Base-by-base conservation (phyloP, 495 filamentous ascomycete genomes). In the Symbiotaphrina buchneri region DNA sequence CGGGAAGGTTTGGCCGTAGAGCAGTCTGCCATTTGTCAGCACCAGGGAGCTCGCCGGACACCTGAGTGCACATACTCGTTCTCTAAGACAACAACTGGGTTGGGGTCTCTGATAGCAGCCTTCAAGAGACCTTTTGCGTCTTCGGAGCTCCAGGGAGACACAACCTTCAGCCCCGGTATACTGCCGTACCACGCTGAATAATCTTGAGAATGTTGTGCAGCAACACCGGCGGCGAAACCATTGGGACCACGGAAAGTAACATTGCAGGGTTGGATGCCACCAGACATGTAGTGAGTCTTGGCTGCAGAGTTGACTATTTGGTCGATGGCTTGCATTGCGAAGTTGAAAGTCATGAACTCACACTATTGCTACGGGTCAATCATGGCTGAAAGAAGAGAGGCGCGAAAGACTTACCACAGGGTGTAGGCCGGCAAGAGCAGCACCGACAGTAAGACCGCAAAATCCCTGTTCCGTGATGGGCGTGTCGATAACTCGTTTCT, bases 281-380 rank as follows among this genome's bases (percentile, higher is more conserved):
- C 87, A 33, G 85, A 93, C 87, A 97, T 97, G 63, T 97, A 97
- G 52, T 94, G 90, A 14, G 87, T 97, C 63, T 95, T 97, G 41
- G 82, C 87, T 33, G 82, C 87, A 29, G 83, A 93, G 68, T 97
- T 97, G 71, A 97, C 84, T 51, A 97, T 82, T 52, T 97, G 87
- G 56, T 97, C 87, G 54, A 97, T 97, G 41, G 87, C 75, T 62
- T 97, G 87, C 87, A 97, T 97, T 54, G 87, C 87, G 52, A 97
- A 97, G 66, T 97, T 97, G 78, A 92, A 97, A 43, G 87, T 97
- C 87, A 97, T 97, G 69, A 97, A 97, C 58, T 93, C 83, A 66
- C 81, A 91, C 81, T 91, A 48, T 5, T 33, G 44, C 37, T 32
- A 16, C 19, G 23, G 20, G 16, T 15, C 11, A 3, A 4, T 6